Evolutionary conservation across 805 yeast genomes (phyloP), one percentile per base, ranked within the genome.

Genomic region (Suhomyces kilbournensis): DNA sequence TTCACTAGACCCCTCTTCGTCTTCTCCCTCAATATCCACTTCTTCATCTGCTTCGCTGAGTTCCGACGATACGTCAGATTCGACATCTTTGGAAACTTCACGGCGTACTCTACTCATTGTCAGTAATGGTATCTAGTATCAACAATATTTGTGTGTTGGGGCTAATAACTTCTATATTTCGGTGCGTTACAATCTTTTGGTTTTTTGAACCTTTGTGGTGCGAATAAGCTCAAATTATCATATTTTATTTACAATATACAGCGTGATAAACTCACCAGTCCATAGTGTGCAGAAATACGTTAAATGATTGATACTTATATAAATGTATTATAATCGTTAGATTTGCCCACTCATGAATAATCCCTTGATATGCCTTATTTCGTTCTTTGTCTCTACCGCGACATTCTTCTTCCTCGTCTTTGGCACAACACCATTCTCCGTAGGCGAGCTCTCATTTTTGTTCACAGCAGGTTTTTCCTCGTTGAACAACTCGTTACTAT

Each of bases 351-450:
- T 74, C 75, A 75, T 74, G 52, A 58, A 74, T 58, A 71, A 55
- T n/a, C 79, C 79, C 60, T 75, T 75, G 40, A 75, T 70, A 46
- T 70, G 61, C 49, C 79, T 61, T n/a, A 75, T 69, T 47, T 69
- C 74, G 49, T 65, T 69, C 55, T 65, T 70, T 25, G 67, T 66
- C 34, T 72, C 77, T 14, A 63, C 57, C 1, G 69, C 68, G 55
- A 73, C 56, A 51, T 70, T 70, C 49, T 57, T 63, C 59, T 60
- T 67, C 26, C 56, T 57, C 39, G 47, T 40, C 38, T 55, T 32
- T 6, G 17, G 35, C 35, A n/a, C 17, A 32, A n/a, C 35, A 12
- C 32, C 32, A 28, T 10, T 28, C 32, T 28, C 32, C 6, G 32
- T 28, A 4, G 32, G 32, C 14, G n/a, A 12, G 32, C 32, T 28